Percentiles rank a stretch among this genome's conserved stretches.
These are phyloP conservation scores for Penicillium fuscoglaucum DNA, from an alignment of 2,329 filamentous ascomycete species.

Conservation along the genomic window DNA sequence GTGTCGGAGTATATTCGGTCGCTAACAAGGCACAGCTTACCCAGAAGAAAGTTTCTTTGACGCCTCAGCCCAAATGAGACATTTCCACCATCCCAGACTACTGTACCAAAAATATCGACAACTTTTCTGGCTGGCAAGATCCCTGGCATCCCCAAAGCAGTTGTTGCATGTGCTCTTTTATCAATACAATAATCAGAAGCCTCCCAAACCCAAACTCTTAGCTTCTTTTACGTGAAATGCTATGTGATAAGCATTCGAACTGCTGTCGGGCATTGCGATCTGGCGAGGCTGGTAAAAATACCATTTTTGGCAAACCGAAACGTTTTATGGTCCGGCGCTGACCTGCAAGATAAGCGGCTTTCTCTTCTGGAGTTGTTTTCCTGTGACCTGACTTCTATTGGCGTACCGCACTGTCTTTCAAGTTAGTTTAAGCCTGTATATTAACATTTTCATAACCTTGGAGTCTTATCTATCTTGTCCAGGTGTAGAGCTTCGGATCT, in stretches of 20 bases:
- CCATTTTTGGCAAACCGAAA: neutral
- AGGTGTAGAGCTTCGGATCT: neutral
- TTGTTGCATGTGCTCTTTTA: neutral
- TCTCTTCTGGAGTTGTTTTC: neutral
- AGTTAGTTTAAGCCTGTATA: neutral
- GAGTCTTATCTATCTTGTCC: neutral
- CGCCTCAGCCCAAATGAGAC: neutral
- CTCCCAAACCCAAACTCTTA: neutral
- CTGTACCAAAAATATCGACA: neutral
- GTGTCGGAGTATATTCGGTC: neutral
- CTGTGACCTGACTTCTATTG: neutral
- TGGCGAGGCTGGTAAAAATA: neutral
- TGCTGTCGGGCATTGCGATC: too few relatives aligned
- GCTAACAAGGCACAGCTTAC: conserved; percentile 9
- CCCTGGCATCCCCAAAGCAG: neutral
- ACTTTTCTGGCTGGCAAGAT: neutral
- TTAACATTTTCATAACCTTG: neutral
- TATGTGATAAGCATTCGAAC: neutral
- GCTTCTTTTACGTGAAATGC: neutral
- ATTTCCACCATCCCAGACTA: neutral
- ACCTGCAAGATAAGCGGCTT: neutral
- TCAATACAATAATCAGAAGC: neutral
- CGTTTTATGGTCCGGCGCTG: neutral
- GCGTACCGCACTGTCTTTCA: neutral
- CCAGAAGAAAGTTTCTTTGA: conserved; percentile 9